Evolutionary conservation across 495 filamentous ascomycete genomes (phyloP).

Genomic region (Lepraria neglecta): DNA sequence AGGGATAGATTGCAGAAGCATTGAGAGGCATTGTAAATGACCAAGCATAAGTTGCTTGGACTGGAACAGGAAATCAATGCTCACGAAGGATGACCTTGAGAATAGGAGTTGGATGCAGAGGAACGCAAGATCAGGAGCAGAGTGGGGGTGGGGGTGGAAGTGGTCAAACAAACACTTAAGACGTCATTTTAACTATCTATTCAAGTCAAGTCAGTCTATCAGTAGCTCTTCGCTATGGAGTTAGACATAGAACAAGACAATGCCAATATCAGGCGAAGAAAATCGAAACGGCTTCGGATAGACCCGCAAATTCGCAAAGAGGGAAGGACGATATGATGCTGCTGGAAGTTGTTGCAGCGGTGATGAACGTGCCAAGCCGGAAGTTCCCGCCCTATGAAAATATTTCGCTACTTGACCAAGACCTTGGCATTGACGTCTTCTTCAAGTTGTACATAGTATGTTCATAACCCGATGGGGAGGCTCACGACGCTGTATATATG

Average conservation of each 20-base stretch:
- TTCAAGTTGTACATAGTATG: slow-evolving; percentile 29
- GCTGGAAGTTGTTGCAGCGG: neutral
- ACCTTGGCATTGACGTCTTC: neutral
- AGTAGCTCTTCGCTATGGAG: neutral
- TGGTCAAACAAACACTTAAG: neutral
- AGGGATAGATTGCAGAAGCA: slow-evolving; percentile 56
- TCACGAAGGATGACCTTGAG: too few species aligned
- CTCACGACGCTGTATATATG: slow-evolving; percentile 30
- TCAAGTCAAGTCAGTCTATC: neutral
- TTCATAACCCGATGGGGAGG: slow-evolving; percentile 32
- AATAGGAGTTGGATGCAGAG: too few species aligned
- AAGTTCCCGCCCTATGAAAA: neutral
- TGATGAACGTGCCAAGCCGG: neutral
- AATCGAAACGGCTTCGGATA: neutral
- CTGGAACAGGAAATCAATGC: neutral
- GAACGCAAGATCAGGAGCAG: neutral
- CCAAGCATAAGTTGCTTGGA: neutral
- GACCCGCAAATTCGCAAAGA: neutral
- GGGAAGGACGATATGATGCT: neutral
- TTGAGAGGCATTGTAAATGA: slow-evolving; percentile 49
- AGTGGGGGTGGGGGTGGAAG: neutral
- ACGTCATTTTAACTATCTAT: slow-evolving; percentile 2
- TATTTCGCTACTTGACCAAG: neutral
- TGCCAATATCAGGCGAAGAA: neutral
- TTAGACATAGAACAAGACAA: neutral